Conservation (phyloP, 371 early-diverging fungal genomes). For the Astathelohania contejeani region DNA sequence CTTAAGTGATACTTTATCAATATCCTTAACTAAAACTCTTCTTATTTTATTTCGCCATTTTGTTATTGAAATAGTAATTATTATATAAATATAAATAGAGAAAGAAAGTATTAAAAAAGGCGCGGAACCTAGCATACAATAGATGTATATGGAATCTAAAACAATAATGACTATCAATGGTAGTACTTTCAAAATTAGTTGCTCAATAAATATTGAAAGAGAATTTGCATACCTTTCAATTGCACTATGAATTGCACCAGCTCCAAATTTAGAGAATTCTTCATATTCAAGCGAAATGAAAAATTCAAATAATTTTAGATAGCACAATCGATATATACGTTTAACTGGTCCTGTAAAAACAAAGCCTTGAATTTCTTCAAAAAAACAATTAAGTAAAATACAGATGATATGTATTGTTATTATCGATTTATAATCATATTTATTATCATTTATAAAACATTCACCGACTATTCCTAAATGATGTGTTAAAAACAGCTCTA, state of each 20-base stretch:
- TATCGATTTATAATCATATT: slow-evolving; percentile 1
- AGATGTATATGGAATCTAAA: slow-evolving; percentile 3
- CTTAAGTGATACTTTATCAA: too few relatives aligned
- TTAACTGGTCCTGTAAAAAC: slow-evolving; percentile 33
- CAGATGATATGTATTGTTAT: not conserved
- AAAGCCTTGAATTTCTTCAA: slow-evolving; percentile 20
- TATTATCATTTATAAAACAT: not conserved
- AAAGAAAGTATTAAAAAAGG: slow-evolving; percentile 17
- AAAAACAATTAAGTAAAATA: slow-evolving; percentile 6
- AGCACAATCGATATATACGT: slow-evolving; percentile 22
- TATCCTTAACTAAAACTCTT: too few relatives aligned
- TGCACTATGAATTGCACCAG: slow-evolving; percentile 38
- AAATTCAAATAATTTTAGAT: slow-evolving; percentile 18
- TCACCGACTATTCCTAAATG: not conserved
- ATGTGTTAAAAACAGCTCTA: slow-evolving; percentile 8
- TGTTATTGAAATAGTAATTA: slow-evolving; percentile 41
- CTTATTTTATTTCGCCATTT: slow-evolving; percentile 39
- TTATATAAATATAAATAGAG: slow-evolving; percentile 21
- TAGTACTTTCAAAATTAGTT: slow-evolving; percentile 30
- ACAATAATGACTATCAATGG: slow-evolving; percentile 18
- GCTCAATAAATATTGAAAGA: slow-evolving; percentile 42
- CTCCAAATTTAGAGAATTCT: slow-evolving; percentile 18
- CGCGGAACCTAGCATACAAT: slow-evolving; percentile 11
- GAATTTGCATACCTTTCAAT: slow-evolving; percentile 41
- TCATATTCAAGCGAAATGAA: slow-evolving; percentile 26